Base-by-base conservation (phyloP, 768 basidiomycete genomes). In the Suillus luteus region DNA sequence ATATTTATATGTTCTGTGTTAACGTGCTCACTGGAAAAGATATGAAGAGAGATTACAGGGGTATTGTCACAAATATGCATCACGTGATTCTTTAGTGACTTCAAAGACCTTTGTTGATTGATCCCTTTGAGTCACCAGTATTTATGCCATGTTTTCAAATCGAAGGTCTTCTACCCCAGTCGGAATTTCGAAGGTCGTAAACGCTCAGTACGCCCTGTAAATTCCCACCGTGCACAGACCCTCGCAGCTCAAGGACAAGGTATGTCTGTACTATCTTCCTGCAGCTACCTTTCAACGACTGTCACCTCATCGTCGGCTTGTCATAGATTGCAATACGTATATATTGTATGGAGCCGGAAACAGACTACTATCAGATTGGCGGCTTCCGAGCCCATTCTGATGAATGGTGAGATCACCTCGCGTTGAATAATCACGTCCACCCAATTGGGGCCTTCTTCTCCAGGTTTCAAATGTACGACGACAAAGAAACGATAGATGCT, bases 381-480 rank as follows among this genome's bases (percentile, higher is more conserved):
- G 74, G 74, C 43, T 67, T 60, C 35, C 66, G 52, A 41, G 74
- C 74, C 60, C 74, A 75, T 24, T 77, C 74, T 5, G 67, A 75
- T 10, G 57, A 38, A 22, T 77, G 75, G 74, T 60, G 14, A 55
- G 68, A 61, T 9, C 24, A 24, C 4, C 9, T 35, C n/a, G 2
- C n/a, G 3, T 33, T 40, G 7, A 19, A n/a, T 22, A 40, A 33
- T 55, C 4, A 1, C 11, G 14, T 19, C 57, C 22, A 52, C 17
- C 37, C 24, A 48, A 57, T 7, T 19, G 2, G 33, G 33, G 33
- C 33, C 33, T 35, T 33, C 6, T 8, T n/a, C 33, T 49, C 3
- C 44, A 75, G 74, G 74, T 77, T 77, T 61, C 67, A 66, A 8
- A 59, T 19, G 27, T 75, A 52, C 52, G 76, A 82, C 61, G 78